A percentile compares a stretch with the other conserved stretches of the same genome.
These are phyloP conservation scores for Penicillium robsamsonii DNA, from an alignment of 495 filamentous ascomycete genomes.

Conservation along the genomic window DNA sequence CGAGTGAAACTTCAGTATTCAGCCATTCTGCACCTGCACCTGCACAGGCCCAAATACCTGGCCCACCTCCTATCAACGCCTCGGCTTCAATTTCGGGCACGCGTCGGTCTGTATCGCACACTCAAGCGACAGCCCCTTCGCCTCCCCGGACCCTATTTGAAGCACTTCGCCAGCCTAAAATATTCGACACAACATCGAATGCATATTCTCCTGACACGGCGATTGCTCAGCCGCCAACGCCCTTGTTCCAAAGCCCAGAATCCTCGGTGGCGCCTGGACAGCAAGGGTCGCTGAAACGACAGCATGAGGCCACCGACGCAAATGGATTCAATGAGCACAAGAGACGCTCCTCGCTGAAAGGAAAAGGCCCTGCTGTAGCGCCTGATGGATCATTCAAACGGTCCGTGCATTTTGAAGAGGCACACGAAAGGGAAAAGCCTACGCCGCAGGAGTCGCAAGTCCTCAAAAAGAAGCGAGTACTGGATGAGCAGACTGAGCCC, in stretches of 20 bases:
- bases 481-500: constrained; percentile 20
- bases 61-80: background rate
- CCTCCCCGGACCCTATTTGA: constrained; percentile 8
- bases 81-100: background rate
- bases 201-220: constrained; percentile 2
- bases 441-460: background rate
- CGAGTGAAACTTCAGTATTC: background rate
- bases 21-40: background rate
- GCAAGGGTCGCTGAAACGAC: background rate
- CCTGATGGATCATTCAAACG: background rate
- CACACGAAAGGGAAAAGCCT: background rate
- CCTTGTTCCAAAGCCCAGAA: constrained; percentile 1
- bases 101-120: background rate
- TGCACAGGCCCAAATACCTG: background rate
- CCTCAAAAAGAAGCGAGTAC: constrained; percentile 20
- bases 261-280: background rate
- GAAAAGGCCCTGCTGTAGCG: background rate
- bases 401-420: constrained; percentile 7
- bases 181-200: constrained; percentile 13
- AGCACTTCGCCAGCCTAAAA: constrained; percentile 6
- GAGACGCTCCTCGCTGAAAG: constrained; percentile 11
- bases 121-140: background rate
- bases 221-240: background rate
- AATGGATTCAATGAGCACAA: background rate
- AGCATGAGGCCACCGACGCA: background rate